Evolutionary conservation across 148 eudicot species (phyloP).

Genomic region (Camellia granthamiana): DNA sequence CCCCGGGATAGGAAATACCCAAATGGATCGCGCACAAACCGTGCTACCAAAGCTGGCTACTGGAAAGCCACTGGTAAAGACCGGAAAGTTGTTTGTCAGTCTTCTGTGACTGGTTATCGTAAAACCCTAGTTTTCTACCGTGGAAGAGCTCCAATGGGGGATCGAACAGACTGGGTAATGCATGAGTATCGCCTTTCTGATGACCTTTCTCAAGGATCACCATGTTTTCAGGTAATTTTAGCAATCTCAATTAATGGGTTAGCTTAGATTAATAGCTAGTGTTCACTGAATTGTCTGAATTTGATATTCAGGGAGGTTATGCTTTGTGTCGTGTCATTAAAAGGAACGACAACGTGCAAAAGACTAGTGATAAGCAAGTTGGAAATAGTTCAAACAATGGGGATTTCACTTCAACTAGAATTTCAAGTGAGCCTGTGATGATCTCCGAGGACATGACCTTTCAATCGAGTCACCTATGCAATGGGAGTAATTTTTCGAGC

Average conservation of each 20-base stretch:
- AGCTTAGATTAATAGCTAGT: background rate
- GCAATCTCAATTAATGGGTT: background rate
- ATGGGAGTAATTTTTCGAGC: slow-evolving; percentile 54
- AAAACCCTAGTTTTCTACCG: slow-evolving; percentile 85
- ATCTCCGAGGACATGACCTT: slow-evolving; percentile 33
- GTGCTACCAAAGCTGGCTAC: slow-evolving; percentile 88
- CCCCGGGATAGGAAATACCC: slow-evolving; percentile 82
- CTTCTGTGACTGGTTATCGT: slow-evolving; percentile 58
- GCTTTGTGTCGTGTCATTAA: slow-evolving; percentile 80
- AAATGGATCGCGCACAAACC: slow-evolving; percentile 73
- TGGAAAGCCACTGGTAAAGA: slow-evolving; percentile 98
- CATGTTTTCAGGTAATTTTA: slow-evolving; percentile 50
- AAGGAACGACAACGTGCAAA: slow-evolving; percentile 35
- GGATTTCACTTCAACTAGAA: slow-evolving; percentile 21
- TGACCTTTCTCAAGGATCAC: slow-evolving; percentile 45
- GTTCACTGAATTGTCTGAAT: background rate
- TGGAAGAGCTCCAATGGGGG: slow-evolving; percentile 85
- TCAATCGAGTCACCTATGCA: slow-evolving; percentile 28
- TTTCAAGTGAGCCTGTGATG: slow-evolving; percentile 41
- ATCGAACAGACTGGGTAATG: slow-evolving; percentile 88
- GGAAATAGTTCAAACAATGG: slow-evolving; percentile 42
- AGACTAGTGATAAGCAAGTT: slow-evolving; percentile 31
- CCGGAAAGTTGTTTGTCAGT: slow-evolving; percentile 62
- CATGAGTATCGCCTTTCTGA: slow-evolving; percentile 85
- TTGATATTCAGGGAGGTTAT: slow-evolving; percentile 51